phyloP scores from a whole-genome alignment of 2,329 filamentous ascomycete species.

The Pseudogymnoascus sp. region DNA sequence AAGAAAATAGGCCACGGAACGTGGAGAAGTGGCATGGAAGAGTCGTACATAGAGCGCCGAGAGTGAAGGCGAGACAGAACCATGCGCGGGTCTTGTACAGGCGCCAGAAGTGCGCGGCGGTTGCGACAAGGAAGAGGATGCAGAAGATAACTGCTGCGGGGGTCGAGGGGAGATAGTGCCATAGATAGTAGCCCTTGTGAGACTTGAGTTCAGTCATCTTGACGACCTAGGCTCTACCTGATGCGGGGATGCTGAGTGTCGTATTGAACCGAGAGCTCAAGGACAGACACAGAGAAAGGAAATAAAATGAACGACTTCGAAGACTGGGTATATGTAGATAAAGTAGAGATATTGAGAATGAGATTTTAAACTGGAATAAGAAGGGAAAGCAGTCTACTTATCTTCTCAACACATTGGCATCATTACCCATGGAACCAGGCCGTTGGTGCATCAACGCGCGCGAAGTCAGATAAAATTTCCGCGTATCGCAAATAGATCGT shows the following conservation, averaged over 20 bases:
- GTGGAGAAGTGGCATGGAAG: slow-evolving; percentile 9
- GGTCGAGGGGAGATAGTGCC: slow-evolving; percentile 40
- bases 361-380: neutral
- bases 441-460: neutral
- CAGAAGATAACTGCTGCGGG: slow-evolving; percentile 34
- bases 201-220: slow-evolving; percentile 6
- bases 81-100: slow-evolving; percentile 23
- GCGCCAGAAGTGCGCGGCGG: slow-evolving; percentile 24
- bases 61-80: slow-evolving; percentile 29
- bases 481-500: neutral
- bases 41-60: slow-evolving; percentile 33
- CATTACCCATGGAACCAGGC: neutral
- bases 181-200: slow-evolving; percentile 28
- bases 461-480: neutral
- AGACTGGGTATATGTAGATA: neutral
- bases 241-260: neutral
- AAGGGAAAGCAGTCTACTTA: slow-evolving; percentile 1
- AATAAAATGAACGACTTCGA: neutral
- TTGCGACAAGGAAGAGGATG: slow-evolving; percentile 26
- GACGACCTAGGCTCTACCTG: neutral
- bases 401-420: neutral
- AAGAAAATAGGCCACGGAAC: neutral
- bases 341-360: neutral
- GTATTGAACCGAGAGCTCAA: neutral
- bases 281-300: neutral